Percentiles rank a stretch among this genome's conserved stretches.
phyloP scores from a whole-genome alignment of 306 rosid species.

The Betula pendula region DNA sequence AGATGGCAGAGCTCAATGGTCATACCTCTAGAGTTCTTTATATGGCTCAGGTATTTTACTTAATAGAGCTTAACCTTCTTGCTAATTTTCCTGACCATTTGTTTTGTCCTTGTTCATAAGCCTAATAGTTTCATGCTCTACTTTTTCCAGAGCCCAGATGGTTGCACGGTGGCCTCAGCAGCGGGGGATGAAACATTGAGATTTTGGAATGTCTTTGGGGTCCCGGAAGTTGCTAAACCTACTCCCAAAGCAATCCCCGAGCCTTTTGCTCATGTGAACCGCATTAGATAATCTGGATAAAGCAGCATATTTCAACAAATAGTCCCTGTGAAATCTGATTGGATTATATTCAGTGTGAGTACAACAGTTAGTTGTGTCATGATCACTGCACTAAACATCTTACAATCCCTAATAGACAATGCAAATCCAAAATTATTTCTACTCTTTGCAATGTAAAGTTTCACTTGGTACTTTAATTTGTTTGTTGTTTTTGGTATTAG shows the following conservation, averaged over 20 bases:
- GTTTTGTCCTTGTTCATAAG: not conserved
- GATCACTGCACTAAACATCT: not conserved
- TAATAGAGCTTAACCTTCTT: not conserved
- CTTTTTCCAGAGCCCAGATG: slow-evolving; percentile 44
- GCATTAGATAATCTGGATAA: slow-evolving; percentile 24
- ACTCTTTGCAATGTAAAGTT: too few species aligned
- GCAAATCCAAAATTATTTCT: not conserved
- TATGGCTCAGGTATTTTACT: slow-evolving; percentile 38
- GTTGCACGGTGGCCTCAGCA: slow-evolving; percentile 57
- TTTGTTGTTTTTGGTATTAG: too few species aligned
- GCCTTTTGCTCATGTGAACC: slow-evolving; percentile 42
- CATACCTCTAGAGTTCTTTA: slow-evolving; percentile 79
- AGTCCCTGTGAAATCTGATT: not conserved
- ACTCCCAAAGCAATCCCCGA: slow-evolving; percentile 27
- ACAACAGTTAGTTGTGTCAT: not conserved
- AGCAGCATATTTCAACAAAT: not conserved
- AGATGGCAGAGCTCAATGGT: slow-evolving; percentile 74
- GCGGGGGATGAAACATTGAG: slow-evolving; percentile 49
- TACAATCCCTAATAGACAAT: not conserved
- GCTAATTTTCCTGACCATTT: not conserved
- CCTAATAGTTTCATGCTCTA: not conserved
- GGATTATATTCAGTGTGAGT: not conserved
- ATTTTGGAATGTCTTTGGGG: slow-evolving; percentile 56
- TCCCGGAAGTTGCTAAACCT: slow-evolving; percentile 38
- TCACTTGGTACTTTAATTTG: not conserved